Evolutionary conservation across 2,329 filamentous ascomycete genomes (phyloP).

Genomic region (Neonectria magnoliae): DNA sequence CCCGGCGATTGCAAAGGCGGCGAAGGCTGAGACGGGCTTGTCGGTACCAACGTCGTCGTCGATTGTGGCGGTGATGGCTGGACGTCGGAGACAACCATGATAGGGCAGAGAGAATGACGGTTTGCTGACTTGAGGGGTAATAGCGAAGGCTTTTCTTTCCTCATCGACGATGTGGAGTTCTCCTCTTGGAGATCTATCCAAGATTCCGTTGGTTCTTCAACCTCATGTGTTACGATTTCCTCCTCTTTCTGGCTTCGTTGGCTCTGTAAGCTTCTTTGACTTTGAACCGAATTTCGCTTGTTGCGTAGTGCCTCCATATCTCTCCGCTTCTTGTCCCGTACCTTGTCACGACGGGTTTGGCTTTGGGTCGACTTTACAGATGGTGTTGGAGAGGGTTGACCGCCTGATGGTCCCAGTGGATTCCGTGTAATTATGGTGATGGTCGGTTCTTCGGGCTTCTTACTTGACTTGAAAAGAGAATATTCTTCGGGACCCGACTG

Average conservation of each 20-base stretch:
- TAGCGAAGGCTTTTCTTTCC: slow-evolving; percentile 26
- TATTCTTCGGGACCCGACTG: slow-evolving; percentile 27
- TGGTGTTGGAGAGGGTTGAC: slow-evolving; percentile 25
- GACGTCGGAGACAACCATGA: slow-evolving; percentile 54
- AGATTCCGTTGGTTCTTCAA: slow-evolving; percentile 8
- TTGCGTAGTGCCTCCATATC: slow-evolving; percentile 51
- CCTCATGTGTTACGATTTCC: not conserved
- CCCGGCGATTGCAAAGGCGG: slow-evolving; percentile 10
- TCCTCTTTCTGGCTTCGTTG: slow-evolving; percentile 6
- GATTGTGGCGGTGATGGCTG: slow-evolving; percentile 42
- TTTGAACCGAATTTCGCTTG: slow-evolving; percentile 35
- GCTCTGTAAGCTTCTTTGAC: slow-evolving; percentile 32
- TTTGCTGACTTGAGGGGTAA: slow-evolving; percentile 29
- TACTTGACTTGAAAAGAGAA: slow-evolving; percentile 22
- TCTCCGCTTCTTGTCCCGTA: slow-evolving; percentile 52
- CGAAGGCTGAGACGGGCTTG: not conserved
- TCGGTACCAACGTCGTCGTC: slow-evolving; percentile 5
- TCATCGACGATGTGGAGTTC: not conserved
- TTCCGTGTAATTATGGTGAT: slow-evolving; percentile 37
- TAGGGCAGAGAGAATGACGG: slow-evolving; percentile 45
- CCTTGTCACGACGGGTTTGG: slow-evolving; percentile 50
- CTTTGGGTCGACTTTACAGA: slow-evolving; percentile 41
- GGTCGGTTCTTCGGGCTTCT: slow-evolving; percentile 19
- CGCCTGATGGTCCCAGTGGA: slow-evolving; percentile 31
- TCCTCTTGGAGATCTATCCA: not conserved